These are phyloP conservation scores for Schwanniomyces vanrijiae DNA, from an alignment of 805 yeast species.

Conservation along the genomic window DNA sequence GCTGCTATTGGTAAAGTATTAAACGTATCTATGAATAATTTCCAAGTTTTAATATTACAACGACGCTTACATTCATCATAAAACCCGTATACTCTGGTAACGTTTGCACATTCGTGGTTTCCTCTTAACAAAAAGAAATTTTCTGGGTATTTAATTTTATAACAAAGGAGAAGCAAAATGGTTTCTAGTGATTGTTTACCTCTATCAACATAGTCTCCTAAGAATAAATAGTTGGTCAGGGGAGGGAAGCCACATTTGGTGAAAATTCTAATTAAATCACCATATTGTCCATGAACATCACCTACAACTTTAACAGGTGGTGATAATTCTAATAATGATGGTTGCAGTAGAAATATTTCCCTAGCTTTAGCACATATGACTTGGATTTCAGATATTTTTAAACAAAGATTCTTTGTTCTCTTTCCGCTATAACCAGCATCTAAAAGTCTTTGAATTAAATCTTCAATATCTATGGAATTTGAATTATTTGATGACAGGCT, in stretches of 20 bases:
- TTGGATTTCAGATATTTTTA: slow-evolving; percentile 87
- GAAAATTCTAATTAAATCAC: slow-evolving; percentile 85
- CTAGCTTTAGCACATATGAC: slow-evolving; percentile 83
- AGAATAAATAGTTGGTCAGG: slow-evolving; percentile 81
- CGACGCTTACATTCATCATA: slow-evolving; percentile 97
- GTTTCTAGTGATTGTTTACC: slow-evolving; percentile 97
- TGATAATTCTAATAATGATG: slow-evolving; percentile 80
- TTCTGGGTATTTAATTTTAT: slow-evolving; percentile 95
- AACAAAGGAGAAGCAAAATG: slow-evolving; percentile 79
- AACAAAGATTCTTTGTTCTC: slow-evolving; percentile 83
- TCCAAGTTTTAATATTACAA: slow-evolving; percentile 91
- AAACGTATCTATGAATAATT: slow-evolving; percentile 88
- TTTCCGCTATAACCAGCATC: slow-evolving; percentile 98
- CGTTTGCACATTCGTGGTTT: slow-evolving; percentile 96
- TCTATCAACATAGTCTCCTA: slow-evolving; percentile 97
- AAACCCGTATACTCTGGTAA: slow-evolving; percentile 94
- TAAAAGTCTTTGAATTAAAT: slow-evolving; percentile 81
- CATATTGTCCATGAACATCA: slow-evolving; percentile 96
- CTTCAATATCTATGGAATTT: slow-evolving; percentile 63
- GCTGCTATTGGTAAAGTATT: slow-evolving; percentile 96
- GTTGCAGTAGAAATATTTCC: slow-evolving; percentile 87
- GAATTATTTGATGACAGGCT: slow-evolving; percentile 5
- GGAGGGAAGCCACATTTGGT: slow-evolving; percentile 98
- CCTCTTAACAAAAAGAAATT: slow-evolving; percentile 92
- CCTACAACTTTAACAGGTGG: slow-evolving; percentile 88